Evolutionary conservation across 2,329 filamentous ascomycete species (phyloP).

Genomic region (Blumeriella jaapii): DNA sequence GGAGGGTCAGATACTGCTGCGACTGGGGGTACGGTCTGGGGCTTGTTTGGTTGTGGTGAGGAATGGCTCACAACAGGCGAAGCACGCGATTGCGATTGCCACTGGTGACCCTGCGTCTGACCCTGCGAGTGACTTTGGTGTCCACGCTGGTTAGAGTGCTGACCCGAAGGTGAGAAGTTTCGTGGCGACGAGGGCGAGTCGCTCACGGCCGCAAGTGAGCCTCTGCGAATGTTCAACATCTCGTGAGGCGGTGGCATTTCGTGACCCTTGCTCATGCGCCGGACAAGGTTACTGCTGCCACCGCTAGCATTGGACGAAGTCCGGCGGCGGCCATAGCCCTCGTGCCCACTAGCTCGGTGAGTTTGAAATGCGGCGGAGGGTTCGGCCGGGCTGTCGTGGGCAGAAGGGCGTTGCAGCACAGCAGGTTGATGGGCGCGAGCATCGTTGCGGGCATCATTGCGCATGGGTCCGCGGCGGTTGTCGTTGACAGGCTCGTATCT

Average conservation of each 20-base stretch:
- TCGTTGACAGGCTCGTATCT: constrained; percentile 83
- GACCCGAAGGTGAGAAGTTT: constrained; percentile 27
- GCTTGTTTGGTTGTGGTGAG: constrained; percentile 24
- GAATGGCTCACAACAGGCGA: constrained; percentile 27
- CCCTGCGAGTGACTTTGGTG: constrained; percentile 24
- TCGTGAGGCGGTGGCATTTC: constrained; percentile 26
- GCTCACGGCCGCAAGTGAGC: constrained; percentile 38
- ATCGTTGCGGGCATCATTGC: constrained; percentile 58
- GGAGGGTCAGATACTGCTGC: constrained; percentile 28
- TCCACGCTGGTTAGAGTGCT: constrained; percentile 20
- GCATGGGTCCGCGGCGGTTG: constrained; percentile 54
- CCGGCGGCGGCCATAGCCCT: constrained; percentile 63
- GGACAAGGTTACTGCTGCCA: constrained; percentile 59
- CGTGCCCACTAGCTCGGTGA: constrained; percentile 52
- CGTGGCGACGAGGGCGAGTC: constrained; percentile 40
- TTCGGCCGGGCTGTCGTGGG: constrained; percentile 61
- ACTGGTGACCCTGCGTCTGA: constrained; percentile 28
- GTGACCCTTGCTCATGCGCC: constrained; percentile 27
- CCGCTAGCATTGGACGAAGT: constrained; percentile 89
- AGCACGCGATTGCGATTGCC: constrained; percentile 28
- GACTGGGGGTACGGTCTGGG: constrained; percentile 25
- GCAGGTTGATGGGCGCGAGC: constrained; percentile 58
- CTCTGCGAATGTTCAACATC: constrained; percentile 34
- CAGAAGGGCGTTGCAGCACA: constrained; percentile 62
- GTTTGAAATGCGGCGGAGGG: constrained; percentile 82